phyloP scores from a whole-genome alignment of 768 basidiomycete genomes.

The Leccinum truebloodii region DNA sequence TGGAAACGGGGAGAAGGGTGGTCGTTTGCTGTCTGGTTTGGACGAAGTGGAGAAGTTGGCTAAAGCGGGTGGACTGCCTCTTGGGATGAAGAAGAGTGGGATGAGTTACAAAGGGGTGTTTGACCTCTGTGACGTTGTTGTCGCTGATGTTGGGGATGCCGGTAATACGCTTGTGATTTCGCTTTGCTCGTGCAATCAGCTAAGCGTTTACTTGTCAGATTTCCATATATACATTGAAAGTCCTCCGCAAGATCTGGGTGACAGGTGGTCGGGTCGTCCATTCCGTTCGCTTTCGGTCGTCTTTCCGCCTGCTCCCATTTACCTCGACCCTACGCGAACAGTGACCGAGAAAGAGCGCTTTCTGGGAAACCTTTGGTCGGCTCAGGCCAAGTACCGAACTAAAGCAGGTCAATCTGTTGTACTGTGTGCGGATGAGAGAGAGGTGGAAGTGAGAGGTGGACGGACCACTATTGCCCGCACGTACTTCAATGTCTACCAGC shows the following conservation, averaged over 20 bases:
- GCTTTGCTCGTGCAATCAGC: constrained; percentile 4
- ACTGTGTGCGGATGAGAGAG: constrained; percentile 67
- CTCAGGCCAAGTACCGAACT: constrained; percentile 80
- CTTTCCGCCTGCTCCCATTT: constrained; percentile 65
- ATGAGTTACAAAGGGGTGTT: constrained; percentile 85
- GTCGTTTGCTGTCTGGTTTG: constrained; percentile 68
- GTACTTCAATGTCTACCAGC: constrained; percentile 89
- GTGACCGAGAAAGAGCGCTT: constrained; percentile 77
- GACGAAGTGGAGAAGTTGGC: constrained; percentile 77
- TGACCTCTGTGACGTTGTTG: constrained; percentile 81
- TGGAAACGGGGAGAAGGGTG: constrained; percentile 72
- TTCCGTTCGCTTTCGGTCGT: constrained; percentile 81
- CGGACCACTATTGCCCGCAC: constrained; percentile 68
- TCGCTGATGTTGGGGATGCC: constrained; percentile 81
- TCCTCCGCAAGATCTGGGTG: constrained; percentile 78
- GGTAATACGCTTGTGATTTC: constrained; percentile 48
- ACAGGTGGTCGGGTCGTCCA: constrained; percentile 85
- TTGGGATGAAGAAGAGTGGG: constrained; percentile 72
- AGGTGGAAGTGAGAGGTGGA: constrained; percentile 69
- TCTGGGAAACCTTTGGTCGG: constrained; percentile 85
- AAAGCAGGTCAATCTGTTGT: constrained; percentile 73
- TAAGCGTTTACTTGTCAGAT: constrained; percentile 47
- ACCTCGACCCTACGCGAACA: constrained; percentile 64
- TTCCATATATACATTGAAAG: constrained; percentile 84
- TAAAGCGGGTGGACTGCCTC: constrained; percentile 60